Conservation (phyloP, 2,329 filamentous ascomycete genomes). For the Emmonsiellopsis sp. region DNA sequence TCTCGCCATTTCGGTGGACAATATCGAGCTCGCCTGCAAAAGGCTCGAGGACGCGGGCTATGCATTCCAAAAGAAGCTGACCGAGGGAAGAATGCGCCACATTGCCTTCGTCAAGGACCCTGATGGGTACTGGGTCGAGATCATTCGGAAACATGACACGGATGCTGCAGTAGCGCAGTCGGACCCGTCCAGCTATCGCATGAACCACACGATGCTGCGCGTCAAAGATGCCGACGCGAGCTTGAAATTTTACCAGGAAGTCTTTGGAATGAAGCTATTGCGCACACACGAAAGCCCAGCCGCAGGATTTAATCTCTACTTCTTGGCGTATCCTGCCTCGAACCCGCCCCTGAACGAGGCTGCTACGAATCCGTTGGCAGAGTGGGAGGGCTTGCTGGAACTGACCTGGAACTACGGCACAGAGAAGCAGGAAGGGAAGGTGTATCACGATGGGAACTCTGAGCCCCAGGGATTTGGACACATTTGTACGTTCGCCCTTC, state of each 20-base stretch:
- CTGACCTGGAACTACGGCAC: conserved; percentile 71
- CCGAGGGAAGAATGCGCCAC: conserved; percentile 74
- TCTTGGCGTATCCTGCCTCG: conserved; percentile 66
- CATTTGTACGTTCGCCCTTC: conserved; percentile 55
- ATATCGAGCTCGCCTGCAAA: conserved; percentile 82
- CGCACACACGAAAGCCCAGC: conserved; percentile 61
- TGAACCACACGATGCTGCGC: conserved; percentile 69
- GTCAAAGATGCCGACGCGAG: conserved; percentile 73
- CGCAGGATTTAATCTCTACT: conserved; percentile 81
- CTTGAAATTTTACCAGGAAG: conserved; percentile 72
- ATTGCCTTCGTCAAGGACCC: conserved; percentile 90
- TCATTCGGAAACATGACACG: conserved; percentile 57
- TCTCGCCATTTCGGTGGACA: conserved; percentile 71
- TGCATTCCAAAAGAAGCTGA: conserved; percentile 88
- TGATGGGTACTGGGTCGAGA: conserved; percentile 64
- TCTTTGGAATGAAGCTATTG: conserved; percentile 78
- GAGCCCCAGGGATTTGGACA: conserved; percentile 92
- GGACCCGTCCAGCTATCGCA: conserved; percentile 63
- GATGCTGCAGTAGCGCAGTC: conserved; percentile 48
- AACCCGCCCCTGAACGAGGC: conserved; percentile 44
- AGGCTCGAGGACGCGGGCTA: conserved; percentile 85
- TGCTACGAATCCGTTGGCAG: conserved; percentile 49
- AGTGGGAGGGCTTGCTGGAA: conserved; percentile 77
- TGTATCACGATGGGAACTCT: conserved; percentile 91
- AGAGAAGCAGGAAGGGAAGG: conserved; percentile 68